A percentile compares a stretch with the other conserved stretches of the same genome.
phyloP scores from a whole-genome alignment of 2,329 filamentous ascomycete genomes.

The Botrytis cinerea region DNA sequence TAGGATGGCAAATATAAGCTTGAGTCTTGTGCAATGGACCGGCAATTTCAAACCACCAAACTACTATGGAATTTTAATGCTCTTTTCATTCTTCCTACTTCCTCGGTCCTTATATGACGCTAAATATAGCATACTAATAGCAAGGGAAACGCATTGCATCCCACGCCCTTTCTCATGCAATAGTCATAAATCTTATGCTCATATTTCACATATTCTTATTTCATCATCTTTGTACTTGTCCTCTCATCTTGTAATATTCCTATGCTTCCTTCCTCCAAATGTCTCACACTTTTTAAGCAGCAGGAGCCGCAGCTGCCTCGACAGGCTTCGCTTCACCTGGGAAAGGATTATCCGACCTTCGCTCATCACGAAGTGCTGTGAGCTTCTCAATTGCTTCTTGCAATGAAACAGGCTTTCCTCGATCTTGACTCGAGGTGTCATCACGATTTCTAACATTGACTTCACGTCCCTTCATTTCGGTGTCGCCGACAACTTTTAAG shows the following conservation, averaged over 20 bases:
- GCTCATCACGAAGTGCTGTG: slow-evolving; percentile 52
- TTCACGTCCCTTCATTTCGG: slow-evolving; percentile 60
- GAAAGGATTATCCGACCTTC: slow-evolving; percentile 44
- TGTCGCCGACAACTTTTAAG: slow-evolving; percentile 57
- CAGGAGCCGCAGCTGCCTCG: neutral
- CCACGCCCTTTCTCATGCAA: neutral
- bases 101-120: neutral
- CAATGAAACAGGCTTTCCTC: slow-evolving; percentile 59
- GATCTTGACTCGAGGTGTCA: slow-evolving; percentile 61
- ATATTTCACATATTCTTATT: neutral
- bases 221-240: slow-evolving; percentile 5
- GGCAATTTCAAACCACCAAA: neutral
- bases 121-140: slow-evolving; percentile 2
- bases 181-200: slow-evolving; percentile 1
- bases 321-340: slow-evolving; percentile 34
- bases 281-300: neutral
- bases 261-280: neutral
- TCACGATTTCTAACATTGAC: slow-evolving; percentile 66
- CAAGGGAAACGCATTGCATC: slow-evolving; percentile 6
- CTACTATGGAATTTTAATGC: neutral
- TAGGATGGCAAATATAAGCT: neutral
- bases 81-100: slow-evolving; percentile 5
- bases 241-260: neutral
- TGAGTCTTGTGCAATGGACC: neutral
- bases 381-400: slow-evolving; percentile 60